Percentiles rank a stretch among this genome's conserved stretches.
phyloP scores from a whole-genome alignment of 2,329 filamentous ascomycete genomes.

The Hypoxylon sp. region DNA sequence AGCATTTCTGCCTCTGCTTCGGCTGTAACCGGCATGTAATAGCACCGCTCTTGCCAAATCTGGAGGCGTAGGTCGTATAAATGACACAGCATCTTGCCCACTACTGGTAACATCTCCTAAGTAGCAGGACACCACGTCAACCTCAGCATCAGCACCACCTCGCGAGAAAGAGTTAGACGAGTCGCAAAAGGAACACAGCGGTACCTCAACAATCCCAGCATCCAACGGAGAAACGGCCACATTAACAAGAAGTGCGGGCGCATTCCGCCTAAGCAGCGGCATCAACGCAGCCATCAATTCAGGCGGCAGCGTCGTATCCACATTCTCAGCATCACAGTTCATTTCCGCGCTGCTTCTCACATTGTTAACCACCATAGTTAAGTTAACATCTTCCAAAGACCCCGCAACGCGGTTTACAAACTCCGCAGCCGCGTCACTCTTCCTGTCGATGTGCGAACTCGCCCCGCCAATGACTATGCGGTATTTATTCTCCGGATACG shows the following conservation, averaged over 20 bases:
- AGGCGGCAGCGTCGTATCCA: conserved; percentile 38
- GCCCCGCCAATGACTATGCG: conserved; percentile 62
- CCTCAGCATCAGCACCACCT: neutral
- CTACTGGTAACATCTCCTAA: conserved; percentile 1
- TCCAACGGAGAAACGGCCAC: conserved; percentile 29
- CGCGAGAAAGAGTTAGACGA: neutral
- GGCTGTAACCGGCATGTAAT: conserved; percentile 3
- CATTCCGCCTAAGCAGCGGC: conserved; percentile 40
- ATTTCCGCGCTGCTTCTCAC: conserved; percentile 53
- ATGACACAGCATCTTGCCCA: neutral
- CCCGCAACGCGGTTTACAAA: conserved; percentile 48
- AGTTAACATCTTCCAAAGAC: conserved; percentile 52
- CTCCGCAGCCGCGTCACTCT: neutral
- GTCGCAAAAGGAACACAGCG: neutral
- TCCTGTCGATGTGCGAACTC: neutral
- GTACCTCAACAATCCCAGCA: neutral
- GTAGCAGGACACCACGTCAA: conserved; percentile 19
- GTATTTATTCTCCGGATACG: conserved; percentile 57
- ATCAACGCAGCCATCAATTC: conserved; percentile 42
- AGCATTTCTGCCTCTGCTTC: neutral
- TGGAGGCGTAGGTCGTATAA: conserved; percentile 12
- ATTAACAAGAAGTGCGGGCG: conserved; percentile 46
- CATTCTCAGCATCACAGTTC: neutral
- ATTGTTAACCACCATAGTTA: conserved; percentile 69
- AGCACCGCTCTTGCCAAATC: conserved; percentile 24